Evolutionary conservation across 202 grass and related monocot species (phyloP), one percentile per base, ranked within the genome.

Genomic region (Cymbopogon flexuosus): DNA sequence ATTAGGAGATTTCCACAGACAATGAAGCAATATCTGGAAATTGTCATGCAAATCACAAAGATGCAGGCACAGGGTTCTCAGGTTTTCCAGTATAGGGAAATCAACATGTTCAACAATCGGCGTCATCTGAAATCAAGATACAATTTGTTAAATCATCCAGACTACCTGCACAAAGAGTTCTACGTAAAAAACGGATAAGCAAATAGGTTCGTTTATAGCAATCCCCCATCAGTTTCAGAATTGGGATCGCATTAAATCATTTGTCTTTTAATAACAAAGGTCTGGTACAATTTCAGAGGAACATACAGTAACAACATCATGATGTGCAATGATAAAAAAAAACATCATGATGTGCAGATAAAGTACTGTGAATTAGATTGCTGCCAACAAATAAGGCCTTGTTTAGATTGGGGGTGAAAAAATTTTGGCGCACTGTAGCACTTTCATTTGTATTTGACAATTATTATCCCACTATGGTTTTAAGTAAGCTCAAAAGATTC

Each of bases 1-100:
- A 70, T 70, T 70, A 59, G 78, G 78, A 40, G 34, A 70, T 11
- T 69, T 80, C 35, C 27, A 4, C 47, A 80, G 8, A 68, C 29
- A 79, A 19, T 68, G 22, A 16, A 10, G 34, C 49, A 80, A 67
- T 8, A 80, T 29, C 2, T 14, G 21, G 9, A 69, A 70, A 52
- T 80, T 70, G 35, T 80, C 35, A 43, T 46, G 0, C 30, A 79
- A 49, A 24, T 16, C 2, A 14, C 76, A 79, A 5, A 15, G 0
- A 11, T 29, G 21, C 47, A 79, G 13, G 34, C 54, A 41, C 57
- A 79, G 8, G 77, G 47, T 79, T 69, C 12, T 79, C 33, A 69
- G 21, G 14, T 79, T 79, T 57, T 69, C 3, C 1, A 79, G 51
- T 15, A 24, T 40, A 69, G 47, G 64, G 10, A 41, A 30, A 58